Evolutionary conservation across 139 green algal genomes (phyloP).

Genomic region (Micractinium conductrix): DNA sequence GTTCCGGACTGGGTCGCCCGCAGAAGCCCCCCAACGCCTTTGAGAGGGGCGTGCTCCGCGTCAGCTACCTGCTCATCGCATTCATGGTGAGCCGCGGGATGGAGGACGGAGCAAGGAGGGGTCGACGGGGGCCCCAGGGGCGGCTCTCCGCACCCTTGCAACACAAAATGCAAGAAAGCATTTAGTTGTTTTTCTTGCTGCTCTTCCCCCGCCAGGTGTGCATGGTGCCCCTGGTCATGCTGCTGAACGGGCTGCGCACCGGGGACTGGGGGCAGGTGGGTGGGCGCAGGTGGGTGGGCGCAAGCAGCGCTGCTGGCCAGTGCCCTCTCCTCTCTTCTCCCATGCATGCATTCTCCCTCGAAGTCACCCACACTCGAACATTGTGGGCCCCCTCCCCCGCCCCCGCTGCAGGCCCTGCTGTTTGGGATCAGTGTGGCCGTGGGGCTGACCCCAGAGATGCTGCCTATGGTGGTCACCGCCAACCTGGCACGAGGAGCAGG

Average conservation of each 20-base stretch:
- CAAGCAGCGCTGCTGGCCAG: too few relatives aligned
- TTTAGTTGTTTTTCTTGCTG: too few relatives aligned
- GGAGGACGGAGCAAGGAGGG: too few relatives aligned
- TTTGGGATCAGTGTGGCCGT: conserved; percentile 41
- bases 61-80: conserved; percentile 34
- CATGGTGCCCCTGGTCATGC: conserved; percentile 41
- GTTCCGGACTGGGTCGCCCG: not conserved
- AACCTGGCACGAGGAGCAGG: conserved; percentile 57
- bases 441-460: conserved; percentile 40
- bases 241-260: not conserved
- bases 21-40: conserved; percentile 35
- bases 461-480: conserved; percentile 40
- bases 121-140: too few relatives aligned
- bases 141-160: too few relatives aligned
- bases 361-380: too few relatives aligned
- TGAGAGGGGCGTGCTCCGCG: conserved; percentile 9
- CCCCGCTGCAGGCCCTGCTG: not conserved
- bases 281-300: too few relatives aligned
- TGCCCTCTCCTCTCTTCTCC: too few relatives aligned
- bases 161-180: too few relatives aligned
- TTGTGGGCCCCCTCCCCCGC: too few relatives aligned
- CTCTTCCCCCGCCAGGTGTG: too few relatives aligned
- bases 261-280: conserved; percentile 23
- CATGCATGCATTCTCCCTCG: not conserved
- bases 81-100: too few relatives aligned